Base-by-base conservation (phyloP, 192 early-diverging fungal genomes). In the Gigaspora rosea region DNA sequence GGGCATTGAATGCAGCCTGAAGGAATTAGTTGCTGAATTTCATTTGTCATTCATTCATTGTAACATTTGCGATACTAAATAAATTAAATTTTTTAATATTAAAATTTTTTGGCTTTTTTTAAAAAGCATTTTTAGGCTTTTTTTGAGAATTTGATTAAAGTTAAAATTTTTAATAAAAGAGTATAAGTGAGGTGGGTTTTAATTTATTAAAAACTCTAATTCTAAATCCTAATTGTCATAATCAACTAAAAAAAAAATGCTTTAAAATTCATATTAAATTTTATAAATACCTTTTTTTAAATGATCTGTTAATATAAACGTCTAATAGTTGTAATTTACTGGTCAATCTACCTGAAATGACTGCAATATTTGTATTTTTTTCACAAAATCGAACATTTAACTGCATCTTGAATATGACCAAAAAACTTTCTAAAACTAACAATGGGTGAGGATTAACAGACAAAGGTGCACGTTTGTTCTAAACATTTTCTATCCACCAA, bases 401-500 rank as follows among this genome's bases (percentile, higher is more conserved):
- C 11, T 20, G 68, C 20, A 51, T 9, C 68, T 41, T 41, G 36
- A 41, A 41, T 41, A 41, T 41, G 36, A 41, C 68, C 13, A 8
- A 52, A 50, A 70, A 70, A 51, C 46, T 49, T 50, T 70, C n/a
- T 18, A 70, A 18, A 49, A 70, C 49, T 50, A 70, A 27, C 7
- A 70, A 36, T 18, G 46, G 49, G 15, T 27, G 9, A 20, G 68
- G 68, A 70, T 70, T 70, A 48, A 41, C 36, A 41, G 20, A 50
- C 15, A 70, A 18, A 49, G 46, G 15, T 35, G 46, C 48, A 49
- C 18, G 9, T 49, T 50, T 11, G 32, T 16, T n/a, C 46, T 47
- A 70, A 70, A 70, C 8, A 52, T 70, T 70, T 20, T 70, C 68
- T 18, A 70, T 52, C 18, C 68, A 70, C 15, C 32, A 70, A n/a